These are phyloP conservation scores for Aspergillus sp. DNA, from an alignment of 2,329 filamentous ascomycete genomes.

Conservation along the genomic window DNA sequence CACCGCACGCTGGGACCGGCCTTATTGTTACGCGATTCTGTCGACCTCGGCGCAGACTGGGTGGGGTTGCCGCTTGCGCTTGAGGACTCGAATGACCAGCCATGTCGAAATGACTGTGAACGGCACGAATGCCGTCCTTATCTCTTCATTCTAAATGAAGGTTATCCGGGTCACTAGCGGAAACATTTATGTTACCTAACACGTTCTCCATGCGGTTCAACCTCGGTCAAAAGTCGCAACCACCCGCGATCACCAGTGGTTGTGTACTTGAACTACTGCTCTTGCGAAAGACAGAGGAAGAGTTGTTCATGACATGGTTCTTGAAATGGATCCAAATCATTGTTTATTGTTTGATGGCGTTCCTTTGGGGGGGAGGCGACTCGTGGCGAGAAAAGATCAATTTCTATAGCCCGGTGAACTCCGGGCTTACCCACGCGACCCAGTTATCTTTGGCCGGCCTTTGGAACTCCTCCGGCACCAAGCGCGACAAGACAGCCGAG, in stretches of 20 bases:
- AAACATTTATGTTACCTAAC: slow-evolving; percentile 24
- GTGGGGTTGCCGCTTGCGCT: not conserved
- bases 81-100: not conserved
- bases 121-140: slow-evolving; percentile 18
- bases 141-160: slow-evolving; percentile 6
- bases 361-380: not conserved
- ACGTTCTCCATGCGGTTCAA: slow-evolving; percentile 17
- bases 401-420: slow-evolving; percentile 9
- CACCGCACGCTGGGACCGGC: not conserved
- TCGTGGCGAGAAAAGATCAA: not conserved
- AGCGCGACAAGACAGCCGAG: slow-evolving; percentile 15
- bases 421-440: slow-evolving; percentile 11
- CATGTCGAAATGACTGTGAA: slow-evolving; percentile 1
- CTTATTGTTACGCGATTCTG: not conserved
- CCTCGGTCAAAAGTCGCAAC: slow-evolving; percentile 8
- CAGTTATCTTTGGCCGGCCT: not conserved
- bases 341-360: not conserved
- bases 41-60: slow-evolving; percentile 3
- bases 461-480: slow-evolving; percentile 15
- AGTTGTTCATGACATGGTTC: not conserved
- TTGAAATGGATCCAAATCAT: not conserved
- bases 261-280: not conserved
- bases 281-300: not conserved
- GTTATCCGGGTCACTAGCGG: slow-evolving; percentile 3
- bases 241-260: not conserved